Conservation (phyloP, 1,139 yeast genomes). For the Groenewaldozyma sp. region DNA sequence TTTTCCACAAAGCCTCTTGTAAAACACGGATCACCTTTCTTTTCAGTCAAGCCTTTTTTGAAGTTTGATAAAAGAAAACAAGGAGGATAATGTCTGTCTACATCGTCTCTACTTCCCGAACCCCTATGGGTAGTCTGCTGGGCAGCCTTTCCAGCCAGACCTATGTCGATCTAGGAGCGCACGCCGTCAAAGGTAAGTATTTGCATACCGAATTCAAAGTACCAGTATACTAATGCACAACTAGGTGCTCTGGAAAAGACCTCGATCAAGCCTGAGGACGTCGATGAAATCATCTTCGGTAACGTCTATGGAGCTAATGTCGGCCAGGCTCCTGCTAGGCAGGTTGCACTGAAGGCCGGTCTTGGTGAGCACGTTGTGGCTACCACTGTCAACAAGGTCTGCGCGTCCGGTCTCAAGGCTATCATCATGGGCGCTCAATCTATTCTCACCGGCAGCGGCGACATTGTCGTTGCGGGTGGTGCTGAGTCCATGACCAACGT, state of each 20-base stretch:
- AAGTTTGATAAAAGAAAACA: too few species aligned
- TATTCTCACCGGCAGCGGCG: conserved; percentile 81
- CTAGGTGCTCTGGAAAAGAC: conserved; percentile 72
- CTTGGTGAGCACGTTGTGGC: conserved; percentile 70
- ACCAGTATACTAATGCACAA: not conserved
- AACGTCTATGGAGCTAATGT: conserved; percentile 87
- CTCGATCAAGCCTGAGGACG: conserved; percentile 60
- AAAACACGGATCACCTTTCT: too few species aligned
- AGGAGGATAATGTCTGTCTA: conserved; percentile 69
- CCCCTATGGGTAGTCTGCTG: conserved; percentile 92
- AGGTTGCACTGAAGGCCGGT: conserved; percentile 89
- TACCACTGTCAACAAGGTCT: conserved; percentile 88
- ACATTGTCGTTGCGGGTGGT: conserved; percentile 92
- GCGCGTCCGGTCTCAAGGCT: conserved; percentile 95
- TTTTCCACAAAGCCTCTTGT: too few species aligned
- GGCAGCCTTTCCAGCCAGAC: conserved; percentile 67
- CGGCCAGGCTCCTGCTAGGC: conserved; percentile 98
- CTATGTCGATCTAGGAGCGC: conserved; percentile 81
- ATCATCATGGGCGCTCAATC: conserved; percentile 85
- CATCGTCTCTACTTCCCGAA: conserved; percentile 85
- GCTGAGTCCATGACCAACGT: conserved; percentile 96
- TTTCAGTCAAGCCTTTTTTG: too few species aligned
- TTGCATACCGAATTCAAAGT: not conserved
- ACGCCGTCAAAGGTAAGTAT: conserved; percentile 58
- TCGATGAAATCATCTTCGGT: conserved; percentile 88